phyloP scores from a whole-genome alignment of 2,329 filamentous ascomycete genomes.

The Curvularia spicifera region DNA sequence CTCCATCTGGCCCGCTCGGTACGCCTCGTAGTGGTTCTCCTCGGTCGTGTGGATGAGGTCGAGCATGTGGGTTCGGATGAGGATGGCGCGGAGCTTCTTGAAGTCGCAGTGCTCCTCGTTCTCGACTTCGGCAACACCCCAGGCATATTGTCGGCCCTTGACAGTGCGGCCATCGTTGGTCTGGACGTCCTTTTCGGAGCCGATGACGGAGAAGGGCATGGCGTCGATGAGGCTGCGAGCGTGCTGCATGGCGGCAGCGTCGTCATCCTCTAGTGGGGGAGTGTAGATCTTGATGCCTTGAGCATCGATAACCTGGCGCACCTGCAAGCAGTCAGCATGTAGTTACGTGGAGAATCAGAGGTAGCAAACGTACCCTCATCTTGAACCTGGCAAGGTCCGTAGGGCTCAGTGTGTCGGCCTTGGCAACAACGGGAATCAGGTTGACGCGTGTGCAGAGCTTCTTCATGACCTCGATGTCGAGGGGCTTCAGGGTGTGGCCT shows the following conservation, averaged over 20 bases:
- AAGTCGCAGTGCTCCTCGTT: slow-evolving; percentile 99
- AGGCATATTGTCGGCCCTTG: slow-evolving; percentile 98
- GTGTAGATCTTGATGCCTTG: slow-evolving; percentile 99
- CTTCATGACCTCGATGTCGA: slow-evolving; percentile 99
- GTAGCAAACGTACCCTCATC: slow-evolving; percentile 71
- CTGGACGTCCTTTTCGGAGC: slow-evolving; percentile 99
- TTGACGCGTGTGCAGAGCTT: slow-evolving; percentile 97
- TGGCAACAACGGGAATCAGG: slow-evolving; percentile 96
- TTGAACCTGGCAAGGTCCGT: slow-evolving; percentile 93
- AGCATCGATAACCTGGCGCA: slow-evolving; percentile 92
- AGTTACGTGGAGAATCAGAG: not conserved
- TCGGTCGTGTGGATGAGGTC: slow-evolving; percentile 99
- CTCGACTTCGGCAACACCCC: slow-evolving; percentile 99
- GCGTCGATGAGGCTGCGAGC: slow-evolving; percentile 92
- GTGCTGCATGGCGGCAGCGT: slow-evolving; percentile 93
- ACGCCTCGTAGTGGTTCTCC: slow-evolving; percentile 98
- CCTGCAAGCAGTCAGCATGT: slow-evolving; percentile 60
- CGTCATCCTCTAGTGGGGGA: slow-evolving; percentile 96
- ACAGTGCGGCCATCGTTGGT: slow-evolving; percentile 94
- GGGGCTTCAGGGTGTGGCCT: slow-evolving; percentile 95
- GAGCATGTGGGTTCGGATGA: slow-evolving; percentile 99
- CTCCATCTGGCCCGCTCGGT: slow-evolving; percentile 99
- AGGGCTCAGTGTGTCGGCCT: slow-evolving; percentile 96
- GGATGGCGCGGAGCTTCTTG: slow-evolving; percentile 98
- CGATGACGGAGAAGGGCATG: slow-evolving; percentile 98